Evolutionary conservation across 129 eudicot species (phyloP).

Genomic region (Flaveria sonorensis): DNA sequence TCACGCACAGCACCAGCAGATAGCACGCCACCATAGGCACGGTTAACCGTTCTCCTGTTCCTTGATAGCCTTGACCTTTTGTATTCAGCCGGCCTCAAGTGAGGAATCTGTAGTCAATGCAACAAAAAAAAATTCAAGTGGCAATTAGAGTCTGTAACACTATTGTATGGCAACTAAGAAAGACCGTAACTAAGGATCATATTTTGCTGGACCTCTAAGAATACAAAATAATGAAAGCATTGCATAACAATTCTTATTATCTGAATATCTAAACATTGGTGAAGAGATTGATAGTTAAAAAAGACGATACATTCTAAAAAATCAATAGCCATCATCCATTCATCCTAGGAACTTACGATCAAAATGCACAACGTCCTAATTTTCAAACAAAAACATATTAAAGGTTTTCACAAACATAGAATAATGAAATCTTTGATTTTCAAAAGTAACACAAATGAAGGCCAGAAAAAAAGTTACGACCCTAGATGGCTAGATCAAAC

Average conservation of each 20-base stretch:
- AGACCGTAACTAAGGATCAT: background rate
- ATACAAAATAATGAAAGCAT: background rate
- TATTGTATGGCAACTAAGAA: background rate
- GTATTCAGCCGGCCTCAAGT: conserved; percentile 71
- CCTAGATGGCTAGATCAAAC: background rate
- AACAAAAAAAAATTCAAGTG: conserved; percentile 6
- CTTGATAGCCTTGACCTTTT: conserved; percentile 60
- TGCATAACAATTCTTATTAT: no score
- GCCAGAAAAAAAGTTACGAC: background rate
- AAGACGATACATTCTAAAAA: no score
- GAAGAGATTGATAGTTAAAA: no score
- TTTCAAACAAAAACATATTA: background rate
- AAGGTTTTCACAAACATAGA: background rate
- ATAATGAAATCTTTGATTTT: background rate
- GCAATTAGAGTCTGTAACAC: background rate
- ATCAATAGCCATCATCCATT: background rate
- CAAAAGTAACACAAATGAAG: background rate
- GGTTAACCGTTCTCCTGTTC: conserved; percentile 74
- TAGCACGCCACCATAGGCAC: conserved; percentile 72
- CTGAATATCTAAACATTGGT: no score
- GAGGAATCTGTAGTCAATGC: conserved; percentile 55
- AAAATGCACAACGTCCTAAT: background rate
- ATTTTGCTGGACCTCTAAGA: background rate
- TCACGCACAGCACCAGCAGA: conserved; percentile 73
- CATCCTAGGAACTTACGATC: background rate